These are phyloP conservation scores for Saccharum hybrid DNA, from an alignment of 202 grass and related monocot genomes.

Conservation along the genomic window DNA sequence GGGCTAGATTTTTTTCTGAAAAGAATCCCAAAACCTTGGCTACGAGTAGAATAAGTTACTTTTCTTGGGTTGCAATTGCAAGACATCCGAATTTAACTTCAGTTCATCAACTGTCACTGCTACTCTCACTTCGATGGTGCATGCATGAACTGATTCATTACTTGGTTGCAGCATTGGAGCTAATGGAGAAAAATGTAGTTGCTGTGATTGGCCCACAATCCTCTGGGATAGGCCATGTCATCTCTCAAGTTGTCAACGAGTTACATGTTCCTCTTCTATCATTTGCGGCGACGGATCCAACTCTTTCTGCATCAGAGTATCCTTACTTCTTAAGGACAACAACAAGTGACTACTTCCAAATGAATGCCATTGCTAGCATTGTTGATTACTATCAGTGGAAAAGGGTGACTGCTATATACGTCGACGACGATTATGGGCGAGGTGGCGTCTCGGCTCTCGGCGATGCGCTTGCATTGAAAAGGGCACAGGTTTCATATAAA, in stretches of 20 bases:
- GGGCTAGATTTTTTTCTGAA: background rate
- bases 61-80: conserved; percentile 17
- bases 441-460: conserved; percentile 66
- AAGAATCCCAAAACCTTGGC: background rate
- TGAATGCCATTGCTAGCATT: conserved; percentile 82
- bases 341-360: conserved; percentile 81
- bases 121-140: conserved; percentile 31
- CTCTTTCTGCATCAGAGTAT: conserved; percentile 76
- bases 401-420: conserved; percentile 77
- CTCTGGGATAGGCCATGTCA: conserved; percentile 78
- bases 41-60: conserved; percentile 5
- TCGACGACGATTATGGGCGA: conserved; percentile 89
- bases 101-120: conserved; percentile 1
- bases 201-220: conserved; percentile 90
- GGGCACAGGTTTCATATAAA: conserved; percentile 80
- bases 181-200: conserved; percentile 82
- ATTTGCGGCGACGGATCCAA: conserved; percentile 84
- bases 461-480: conserved; percentile 65
- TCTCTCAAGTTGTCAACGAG: conserved; percentile 81
- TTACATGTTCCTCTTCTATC: conserved; percentile 88
- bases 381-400: conserved; percentile 80
- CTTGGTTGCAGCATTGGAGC: conserved; percentile 68
- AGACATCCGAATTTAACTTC: background rate
- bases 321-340: conserved; percentile 84
- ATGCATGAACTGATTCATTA: conserved; percentile 39